Evolutionary conservation across 306 rosid genomes (phyloP).

Genomic region (Arachis hypogaea): DNA sequence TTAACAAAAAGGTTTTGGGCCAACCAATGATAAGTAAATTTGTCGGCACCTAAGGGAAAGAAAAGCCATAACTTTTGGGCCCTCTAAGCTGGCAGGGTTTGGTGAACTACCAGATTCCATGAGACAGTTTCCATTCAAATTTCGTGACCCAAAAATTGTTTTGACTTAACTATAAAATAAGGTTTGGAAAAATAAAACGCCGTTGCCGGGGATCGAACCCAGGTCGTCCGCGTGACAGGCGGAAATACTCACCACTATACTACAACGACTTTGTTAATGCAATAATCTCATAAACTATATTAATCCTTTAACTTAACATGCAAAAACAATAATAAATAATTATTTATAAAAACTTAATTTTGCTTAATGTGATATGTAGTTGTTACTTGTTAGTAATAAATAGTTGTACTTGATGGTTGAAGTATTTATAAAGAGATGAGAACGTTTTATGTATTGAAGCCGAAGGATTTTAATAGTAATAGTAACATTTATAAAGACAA

Average conservation of each 20-base stretch:
- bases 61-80: no score
- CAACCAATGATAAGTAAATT: no score
- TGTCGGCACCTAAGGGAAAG: no score
- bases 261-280: background rate
- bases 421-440: background rate
- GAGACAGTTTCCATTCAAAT: no score
- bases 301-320: background rate
- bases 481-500: slow-evolving; percentile 12
- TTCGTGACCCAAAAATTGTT: no score
- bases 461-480: slow-evolving; percentile 18
- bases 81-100: no score
- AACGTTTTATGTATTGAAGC: slow-evolving; percentile 27
- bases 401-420: slow-evolving; percentile 3
- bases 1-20: no score
- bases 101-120: no score
- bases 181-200: background rate
- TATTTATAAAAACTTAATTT: background rate
- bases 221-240: slow-evolving; percentile 23
- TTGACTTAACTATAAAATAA: background rate
- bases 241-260: slow-evolving; percentile 22
- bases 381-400: background rate
- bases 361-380: background rate
- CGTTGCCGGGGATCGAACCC: slow-evolving; percentile 38
- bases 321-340: background rate
- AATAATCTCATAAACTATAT: background rate